Percentiles rank a stretch among this genome's conserved stretches.
phyloP scores from a whole-genome alignment of 2,329 filamentous ascomycete genomes.

The Chaetomium sp. region DNA sequence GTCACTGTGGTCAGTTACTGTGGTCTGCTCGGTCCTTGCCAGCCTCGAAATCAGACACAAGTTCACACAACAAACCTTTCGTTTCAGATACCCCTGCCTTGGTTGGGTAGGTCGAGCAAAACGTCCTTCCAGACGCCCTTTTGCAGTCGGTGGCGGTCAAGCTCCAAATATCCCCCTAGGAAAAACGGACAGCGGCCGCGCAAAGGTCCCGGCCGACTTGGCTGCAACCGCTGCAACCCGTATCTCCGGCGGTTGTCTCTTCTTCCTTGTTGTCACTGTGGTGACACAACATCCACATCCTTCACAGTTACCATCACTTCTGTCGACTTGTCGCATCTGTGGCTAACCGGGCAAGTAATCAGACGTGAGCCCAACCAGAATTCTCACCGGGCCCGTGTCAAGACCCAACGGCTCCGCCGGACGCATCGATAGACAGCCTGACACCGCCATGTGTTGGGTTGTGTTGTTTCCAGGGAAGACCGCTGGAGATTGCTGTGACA shows the following conservation, averaged over 20 bases:
- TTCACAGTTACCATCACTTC: neutral
- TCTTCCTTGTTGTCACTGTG: neutral
- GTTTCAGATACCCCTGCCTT: neutral
- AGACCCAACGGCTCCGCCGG: neutral
- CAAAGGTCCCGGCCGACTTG: neutral
- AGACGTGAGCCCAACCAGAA: neutral
- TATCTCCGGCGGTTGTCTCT: neutral
- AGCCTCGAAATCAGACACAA: conserved; percentile 3
- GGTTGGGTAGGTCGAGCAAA: neutral
- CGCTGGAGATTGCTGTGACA: conserved; percentile 15
- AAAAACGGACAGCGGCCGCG: neutral
- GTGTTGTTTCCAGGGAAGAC: neutral
- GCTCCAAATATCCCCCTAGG: neutral
- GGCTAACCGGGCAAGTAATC: neutral
- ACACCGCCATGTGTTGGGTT: neutral
- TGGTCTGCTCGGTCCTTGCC: neutral
- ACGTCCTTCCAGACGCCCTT: neutral
- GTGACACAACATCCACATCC: conserved; percentile 3
- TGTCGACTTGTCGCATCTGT: neutral
- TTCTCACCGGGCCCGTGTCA: neutral
- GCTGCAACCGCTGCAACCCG: neutral
- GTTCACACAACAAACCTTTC: neutral
- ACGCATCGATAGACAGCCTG: too few species aligned
- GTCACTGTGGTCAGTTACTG: neutral
- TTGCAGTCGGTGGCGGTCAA: neutral